Base-by-base conservation (phyloP, 192 early-diverging fungal species). In the Irineochytrium annulatum region DNA sequence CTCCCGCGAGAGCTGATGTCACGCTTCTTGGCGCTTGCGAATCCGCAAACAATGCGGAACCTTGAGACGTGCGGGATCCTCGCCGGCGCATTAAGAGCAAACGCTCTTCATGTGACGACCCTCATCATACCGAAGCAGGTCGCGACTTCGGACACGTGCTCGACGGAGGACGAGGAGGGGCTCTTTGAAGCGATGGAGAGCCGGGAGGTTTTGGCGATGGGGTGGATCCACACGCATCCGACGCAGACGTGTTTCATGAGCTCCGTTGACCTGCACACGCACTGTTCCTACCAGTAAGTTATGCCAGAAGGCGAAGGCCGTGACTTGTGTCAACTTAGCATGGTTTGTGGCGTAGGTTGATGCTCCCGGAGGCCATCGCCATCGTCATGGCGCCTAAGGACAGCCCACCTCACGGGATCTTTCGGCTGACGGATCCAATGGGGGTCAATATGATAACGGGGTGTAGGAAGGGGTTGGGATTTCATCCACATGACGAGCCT, bases 181-280 rank as follows among this genome's bases (percentile, higher is more conserved):
- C 44, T 94, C 24, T 86, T 92, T 73, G 85, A 85, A 35, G 86
- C 80, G 61, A 87, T 89, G 60, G 85, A 85, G 54, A 69, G 82
- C 28, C 63, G 84, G 26, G 85, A 94, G 11, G 60, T 95, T 39
- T 70, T 95, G 43, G 89, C 90, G 5, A 66, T 94, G 34, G 93
- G 93, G 24, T 95, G 93, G 93, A 43, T 69, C 17, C 62, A 52
- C 34, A 93, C 90, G 2, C 91, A 94, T 69, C 93, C 93, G 20
- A 86, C 89, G n/a, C 93, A 95, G 73, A 85, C 93, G 3, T 94
- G 93, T 63, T 95, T 95, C 62, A 85, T 95, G 87, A 89, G 87
- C 63, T 94, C 92, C 3, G 82, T 95, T 11, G 93, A 95, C 65
- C 64, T 95, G 49, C 93, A 95, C 71, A 95, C 92, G 3, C 93